phyloP scores from a whole-genome alignment of 129 eudicot genomes.

The Ambrosia trifida region DNA sequence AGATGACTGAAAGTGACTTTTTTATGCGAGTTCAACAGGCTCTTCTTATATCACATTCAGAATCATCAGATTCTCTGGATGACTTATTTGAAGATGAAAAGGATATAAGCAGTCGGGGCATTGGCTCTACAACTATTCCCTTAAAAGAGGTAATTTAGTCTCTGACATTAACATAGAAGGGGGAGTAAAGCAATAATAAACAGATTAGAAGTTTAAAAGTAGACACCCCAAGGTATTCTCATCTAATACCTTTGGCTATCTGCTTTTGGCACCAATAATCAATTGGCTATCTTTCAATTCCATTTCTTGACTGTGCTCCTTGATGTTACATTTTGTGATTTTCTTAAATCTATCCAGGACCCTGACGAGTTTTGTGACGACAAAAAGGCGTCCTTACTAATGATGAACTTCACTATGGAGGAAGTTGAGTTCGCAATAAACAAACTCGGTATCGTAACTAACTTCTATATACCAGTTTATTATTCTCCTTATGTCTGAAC shows the following conservation, averaged over 20 bases:
- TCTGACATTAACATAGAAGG: neutral
- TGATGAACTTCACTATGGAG: conserved; percentile 80
- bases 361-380: conserved; percentile 48
- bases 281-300: conserved; percentile 15
- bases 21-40: conserved; percentile 48
- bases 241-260: conserved; percentile 1
- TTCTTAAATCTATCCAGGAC: conserved; percentile 54
- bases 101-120: conserved; percentile 37
- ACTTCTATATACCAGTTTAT: conserved; percentile 13
- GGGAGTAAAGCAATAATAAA: conserved; percentile 1
- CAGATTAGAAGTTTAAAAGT: neutral
- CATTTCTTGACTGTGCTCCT: neutral
- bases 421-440: conserved; percentile 78
- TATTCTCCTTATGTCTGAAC: neutral
- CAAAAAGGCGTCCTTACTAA: conserved; percentile 59
- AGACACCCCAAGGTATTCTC: neutral
- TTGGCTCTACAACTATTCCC: conserved; percentile 16
- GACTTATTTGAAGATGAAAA: conserved; percentile 61
- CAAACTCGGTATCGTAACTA: conserved; percentile 65
- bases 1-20: conserved; percentile 21
- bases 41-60: conserved; percentile 43
- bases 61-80: conserved; percentile 76
- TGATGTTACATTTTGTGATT: neutral
- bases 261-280: conserved; percentile 13
- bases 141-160: conserved; percentile 54